phyloP scores from a whole-genome alignment of 1,284 basidiomycete genomes.

The Wallemia hederae region DNA sequence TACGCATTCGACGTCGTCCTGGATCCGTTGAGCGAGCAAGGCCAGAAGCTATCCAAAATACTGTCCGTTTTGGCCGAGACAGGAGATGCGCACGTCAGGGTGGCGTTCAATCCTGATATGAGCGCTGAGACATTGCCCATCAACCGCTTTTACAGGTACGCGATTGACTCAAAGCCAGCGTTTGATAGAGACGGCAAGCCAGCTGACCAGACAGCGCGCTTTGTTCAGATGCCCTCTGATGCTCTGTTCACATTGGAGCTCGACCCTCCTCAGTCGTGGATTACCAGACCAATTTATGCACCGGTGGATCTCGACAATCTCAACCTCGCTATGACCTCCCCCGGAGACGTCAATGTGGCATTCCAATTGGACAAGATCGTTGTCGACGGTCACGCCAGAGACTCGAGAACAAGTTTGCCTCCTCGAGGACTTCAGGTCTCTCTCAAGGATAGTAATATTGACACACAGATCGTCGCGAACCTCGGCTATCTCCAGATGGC shows the following conservation, averaged over 20 bases:
- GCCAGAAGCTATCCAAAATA: slow-evolving; percentile 26
- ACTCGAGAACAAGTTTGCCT: slow-evolving; percentile 28
- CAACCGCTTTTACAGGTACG: slow-evolving; percentile 77
- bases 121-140: slow-evolving; percentile 38
- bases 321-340: slow-evolving; percentile 33
- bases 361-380: slow-evolving; percentile 76
- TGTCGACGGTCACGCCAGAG: slow-evolving; percentile 75
- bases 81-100: slow-evolving; percentile 28
- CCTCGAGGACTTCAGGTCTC: slow-evolving; percentile 66
- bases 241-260: slow-evolving; percentile 72
- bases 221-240: slow-evolving; percentile 19
- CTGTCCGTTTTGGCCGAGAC: slow-evolving; percentile 10
- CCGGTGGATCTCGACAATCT: slow-evolving; percentile 90
- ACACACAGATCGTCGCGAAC: slow-evolving; percentile 74
- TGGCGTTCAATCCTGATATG: slow-evolving; percentile 42
- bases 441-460: slow-evolving; percentile 33
- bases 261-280: slow-evolving; percentile 69
- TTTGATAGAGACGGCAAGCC: slow-evolving; percentile 35
- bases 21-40: slow-evolving; percentile 56
- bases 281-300: slow-evolving; percentile 63
- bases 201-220: not conserved
- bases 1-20: slow-evolving; percentile 45
- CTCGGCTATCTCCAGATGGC: slow-evolving; percentile 91
- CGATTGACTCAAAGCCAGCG: slow-evolving; percentile 25
- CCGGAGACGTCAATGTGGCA: slow-evolving; percentile 34